Percentiles rank a stretch among this genome's conserved stretches.
Conservation (phyloP, 345 rosid genomes). For the Gossypium rotundifolium region DNA sequence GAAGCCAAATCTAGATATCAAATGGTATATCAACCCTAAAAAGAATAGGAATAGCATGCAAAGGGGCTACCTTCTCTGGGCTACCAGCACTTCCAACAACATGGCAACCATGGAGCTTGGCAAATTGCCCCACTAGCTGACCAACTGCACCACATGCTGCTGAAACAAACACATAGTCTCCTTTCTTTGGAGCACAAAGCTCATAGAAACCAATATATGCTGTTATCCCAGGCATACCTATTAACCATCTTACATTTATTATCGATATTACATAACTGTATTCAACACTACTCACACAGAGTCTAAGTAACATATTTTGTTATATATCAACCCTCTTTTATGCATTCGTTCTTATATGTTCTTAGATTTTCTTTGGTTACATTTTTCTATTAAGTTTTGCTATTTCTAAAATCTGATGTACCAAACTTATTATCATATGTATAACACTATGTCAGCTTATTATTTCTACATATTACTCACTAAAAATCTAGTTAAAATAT, state of each 20-base stretch:
- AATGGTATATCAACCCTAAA: background rate
- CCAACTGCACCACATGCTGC: conserved; percentile 45
- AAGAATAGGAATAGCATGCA: background rate
- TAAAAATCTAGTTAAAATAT: too few species aligned
- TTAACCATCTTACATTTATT: background rate
- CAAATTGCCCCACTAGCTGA: conserved; percentile 43
- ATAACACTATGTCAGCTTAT: too few species aligned
- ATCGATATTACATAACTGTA: too few species aligned
- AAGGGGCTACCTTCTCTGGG: conserved; percentile 25
- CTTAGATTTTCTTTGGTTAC: too few species aligned
- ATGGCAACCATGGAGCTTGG: conserved; percentile 37
- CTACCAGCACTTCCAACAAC: conserved; percentile 46
- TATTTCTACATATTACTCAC: too few species aligned
- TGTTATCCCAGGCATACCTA: conserved; percentile 59
- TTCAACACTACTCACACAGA: too few species aligned
- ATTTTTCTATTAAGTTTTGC: rapidly evolving
- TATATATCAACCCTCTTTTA: too few species aligned
- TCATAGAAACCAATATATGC: conserved; percentile 53
- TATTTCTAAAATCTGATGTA: too few species aligned
- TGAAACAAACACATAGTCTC: conserved; percentile 54
- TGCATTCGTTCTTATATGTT: too few species aligned
- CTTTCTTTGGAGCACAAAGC: conserved; percentile 47
- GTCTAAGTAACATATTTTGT: too few species aligned
- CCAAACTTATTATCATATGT: too few species aligned
- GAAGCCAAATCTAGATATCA: too few species aligned